These are phyloP conservation scores for Mortierella sp. DNA, from an alignment of 371 early-diverging fungal genomes.

Conservation along the genomic window DNA sequence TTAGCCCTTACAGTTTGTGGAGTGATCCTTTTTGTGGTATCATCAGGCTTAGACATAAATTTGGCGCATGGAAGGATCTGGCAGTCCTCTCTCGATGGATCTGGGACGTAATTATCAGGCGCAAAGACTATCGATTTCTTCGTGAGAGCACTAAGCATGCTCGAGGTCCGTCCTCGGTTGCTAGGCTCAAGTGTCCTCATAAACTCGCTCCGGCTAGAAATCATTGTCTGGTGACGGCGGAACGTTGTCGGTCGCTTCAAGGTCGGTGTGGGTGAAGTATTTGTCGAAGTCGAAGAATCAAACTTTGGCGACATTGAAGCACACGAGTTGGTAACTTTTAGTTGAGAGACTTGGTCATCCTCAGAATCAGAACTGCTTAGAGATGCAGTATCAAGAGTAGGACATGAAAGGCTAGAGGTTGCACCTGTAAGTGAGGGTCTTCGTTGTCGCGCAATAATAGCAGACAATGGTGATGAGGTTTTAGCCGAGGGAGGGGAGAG, in stretches of 20 bases:
- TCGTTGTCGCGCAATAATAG: not conserved
- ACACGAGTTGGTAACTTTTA: not conserved
- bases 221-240: constrained; percentile 53
- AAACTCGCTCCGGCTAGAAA: constrained; percentile 37
- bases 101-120: constrained; percentile 18
- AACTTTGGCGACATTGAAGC: not conserved
- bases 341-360: not conserved
- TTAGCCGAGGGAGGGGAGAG: constrained; percentile 26
- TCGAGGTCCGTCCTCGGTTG: not conserved
- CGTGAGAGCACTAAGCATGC: not conserved
- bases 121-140: constrained; percentile 16
- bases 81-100: constrained; percentile 30
- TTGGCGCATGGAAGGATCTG: constrained; percentile 29
- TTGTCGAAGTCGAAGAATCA: not conserved
- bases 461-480: not conserved
- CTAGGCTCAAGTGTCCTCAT: constrained; percentile 34
- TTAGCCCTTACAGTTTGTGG: constrained; percentile 35
- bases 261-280: not conserved
- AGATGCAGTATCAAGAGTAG: not conserved
- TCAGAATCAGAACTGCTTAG: constrained; percentile 10
- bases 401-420: constrained; percentile 4
- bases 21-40: constrained; percentile 36
- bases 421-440: constrained; percentile 1
- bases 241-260: constrained; percentile 12
- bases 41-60: constrained; percentile 37